Evolutionary conservation across 768 basidiomycete genomes (phyloP).

Genomic region (Mycena crocata): DNA sequence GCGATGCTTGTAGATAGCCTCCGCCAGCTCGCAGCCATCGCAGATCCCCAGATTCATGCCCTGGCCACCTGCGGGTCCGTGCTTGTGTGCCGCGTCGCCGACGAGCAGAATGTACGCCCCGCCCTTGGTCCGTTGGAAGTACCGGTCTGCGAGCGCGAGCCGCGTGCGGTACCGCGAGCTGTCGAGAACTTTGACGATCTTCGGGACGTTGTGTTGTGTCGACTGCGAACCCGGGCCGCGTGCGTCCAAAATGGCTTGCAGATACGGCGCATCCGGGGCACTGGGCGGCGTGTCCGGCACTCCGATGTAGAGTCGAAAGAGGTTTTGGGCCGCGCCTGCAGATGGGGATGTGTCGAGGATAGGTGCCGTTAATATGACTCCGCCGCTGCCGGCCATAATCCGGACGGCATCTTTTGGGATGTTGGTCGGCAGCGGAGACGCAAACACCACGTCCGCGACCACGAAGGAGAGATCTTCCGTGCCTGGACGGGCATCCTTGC

Average conservation of each 20-base stretch:
- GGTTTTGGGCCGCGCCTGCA: background rate
- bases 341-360: background rate
- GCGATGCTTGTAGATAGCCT: conserved; percentile 44
- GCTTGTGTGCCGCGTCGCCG: conserved; percentile 54
- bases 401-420: conserved; percentile 1
- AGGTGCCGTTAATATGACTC: conserved; percentile 18
- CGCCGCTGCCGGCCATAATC: conserved; percentile 23
- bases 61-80: conserved; percentile 53
- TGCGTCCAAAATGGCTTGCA: conserved; percentile 21
- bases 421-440: conserved; percentile 10
- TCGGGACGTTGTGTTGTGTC: conserved; percentile 2
- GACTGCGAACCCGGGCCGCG: conserved; percentile 22
- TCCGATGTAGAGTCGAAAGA: conserved; percentile 24
- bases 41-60: conserved; percentile 61
- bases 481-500: conserved; percentile 10
- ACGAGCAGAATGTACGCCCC: conserved; percentile 37
- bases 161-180: conserved; percentile 53
- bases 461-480: conserved; percentile 16
- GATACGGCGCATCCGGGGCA: conserved; percentile 18
- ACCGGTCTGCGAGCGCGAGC: conserved; percentile 49
- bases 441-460: conserved; percentile 14
- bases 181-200: conserved; percentile 41
- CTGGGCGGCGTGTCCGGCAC: conserved; percentile 23
- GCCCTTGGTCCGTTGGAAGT: conserved; percentile 19
- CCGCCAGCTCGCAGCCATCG: conserved; percentile 53